Evolutionary conservation across 306 rosid species (phyloP).

Genomic region (Sesbania bispinosa): DNA sequence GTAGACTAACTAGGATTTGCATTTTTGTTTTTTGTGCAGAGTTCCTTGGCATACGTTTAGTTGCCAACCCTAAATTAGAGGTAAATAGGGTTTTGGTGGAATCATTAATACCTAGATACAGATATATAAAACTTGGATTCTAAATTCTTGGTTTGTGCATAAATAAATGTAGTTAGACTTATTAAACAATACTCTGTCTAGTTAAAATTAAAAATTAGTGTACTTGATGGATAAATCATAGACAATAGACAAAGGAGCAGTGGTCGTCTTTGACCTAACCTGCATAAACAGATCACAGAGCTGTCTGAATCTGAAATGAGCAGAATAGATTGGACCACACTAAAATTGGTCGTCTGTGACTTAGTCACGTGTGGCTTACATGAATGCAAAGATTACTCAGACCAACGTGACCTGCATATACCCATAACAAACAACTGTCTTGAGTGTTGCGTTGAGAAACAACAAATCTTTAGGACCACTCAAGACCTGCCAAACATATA

Average conservation of each 20-base stretch:
- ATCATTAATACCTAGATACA: background rate
- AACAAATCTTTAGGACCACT: background rate
- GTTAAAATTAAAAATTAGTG: background rate
- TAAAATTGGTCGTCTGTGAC: no score
- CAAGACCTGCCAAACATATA: background rate
- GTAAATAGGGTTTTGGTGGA: background rate
- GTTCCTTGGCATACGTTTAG: background rate
- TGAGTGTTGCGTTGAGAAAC: background rate
- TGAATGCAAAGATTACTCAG: no score
- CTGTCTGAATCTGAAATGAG: no score
- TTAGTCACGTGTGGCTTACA: no score
- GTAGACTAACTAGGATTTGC: no score
- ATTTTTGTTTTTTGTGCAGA: background rate
- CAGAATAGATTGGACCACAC: no score
- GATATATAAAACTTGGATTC: background rate
- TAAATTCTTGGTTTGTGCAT: background rate
- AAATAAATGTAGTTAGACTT: background rate
- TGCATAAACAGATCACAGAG: no score
- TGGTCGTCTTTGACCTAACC: conserved; percentile 8
- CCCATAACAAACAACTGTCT: background rate
- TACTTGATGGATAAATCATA: background rate
- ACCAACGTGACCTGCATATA: conserved; percentile 19
- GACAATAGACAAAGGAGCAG: no score
- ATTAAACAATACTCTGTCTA: background rate
- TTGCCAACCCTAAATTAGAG: background rate